These are phyloP conservation scores for Aureobasidium sp. DNA, from an alignment of 2,329 filamentous ascomycete genomes.

Conservation along the genomic window DNA sequence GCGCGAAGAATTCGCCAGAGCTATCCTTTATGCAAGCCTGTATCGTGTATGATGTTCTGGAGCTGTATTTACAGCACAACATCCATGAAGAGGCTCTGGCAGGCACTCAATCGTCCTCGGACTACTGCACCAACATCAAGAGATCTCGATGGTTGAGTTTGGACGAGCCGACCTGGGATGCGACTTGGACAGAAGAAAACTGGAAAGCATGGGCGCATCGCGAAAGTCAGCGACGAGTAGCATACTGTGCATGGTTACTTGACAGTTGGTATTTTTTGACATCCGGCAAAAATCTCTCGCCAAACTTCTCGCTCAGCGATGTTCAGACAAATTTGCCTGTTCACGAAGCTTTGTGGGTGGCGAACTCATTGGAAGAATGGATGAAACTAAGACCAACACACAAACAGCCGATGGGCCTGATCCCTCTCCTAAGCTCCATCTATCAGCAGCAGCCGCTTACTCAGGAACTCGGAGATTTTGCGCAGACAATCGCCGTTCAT, in stretches of 20 bases:
- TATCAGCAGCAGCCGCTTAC: slow-evolving; percentile 1
- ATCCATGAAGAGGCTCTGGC: background rate
- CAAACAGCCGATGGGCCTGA: background rate
- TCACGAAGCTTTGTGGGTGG: slow-evolving; percentile 1
- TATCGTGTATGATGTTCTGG: background rate
- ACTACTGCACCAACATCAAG: background rate
- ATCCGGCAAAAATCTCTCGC: background rate
- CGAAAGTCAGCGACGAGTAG: slow-evolving; percentile 1
- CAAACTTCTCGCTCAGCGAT: slow-evolving; percentile 1
- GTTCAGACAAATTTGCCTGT: slow-evolving; percentile 3
- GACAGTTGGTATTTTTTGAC: background rate
- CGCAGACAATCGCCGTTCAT: background rate
- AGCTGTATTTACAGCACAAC: background rate
- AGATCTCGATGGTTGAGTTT: background rate
- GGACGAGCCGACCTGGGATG: background rate
- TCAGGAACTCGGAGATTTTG: background rate
- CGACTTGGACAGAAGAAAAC: background rate
- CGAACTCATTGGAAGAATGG: background rate
- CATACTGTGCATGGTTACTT: slow-evolving; percentile 4
- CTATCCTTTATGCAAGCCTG: slow-evolving; percentile 1
- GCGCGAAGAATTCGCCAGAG: background rate
- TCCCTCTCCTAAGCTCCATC: background rate
- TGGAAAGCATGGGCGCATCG: slow-evolving; percentile 1
- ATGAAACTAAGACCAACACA: background rate
- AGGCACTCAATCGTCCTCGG: background rate